Evolutionary conservation across 2,329 filamentous ascomycete genomes (phyloP).

Genomic region (Cladophialophora yegresii): DNA sequence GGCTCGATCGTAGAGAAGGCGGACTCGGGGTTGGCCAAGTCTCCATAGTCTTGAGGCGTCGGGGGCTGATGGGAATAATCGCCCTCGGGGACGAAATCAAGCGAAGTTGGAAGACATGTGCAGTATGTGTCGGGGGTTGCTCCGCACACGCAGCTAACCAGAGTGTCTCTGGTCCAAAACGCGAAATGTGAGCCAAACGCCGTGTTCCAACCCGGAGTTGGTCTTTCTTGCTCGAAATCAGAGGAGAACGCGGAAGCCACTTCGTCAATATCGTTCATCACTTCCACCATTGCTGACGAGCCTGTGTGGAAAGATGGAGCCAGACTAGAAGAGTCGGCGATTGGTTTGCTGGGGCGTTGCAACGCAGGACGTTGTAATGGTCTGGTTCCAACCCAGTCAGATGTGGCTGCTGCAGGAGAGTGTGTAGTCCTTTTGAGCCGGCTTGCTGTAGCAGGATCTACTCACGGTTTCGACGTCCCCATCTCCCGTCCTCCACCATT

Average conservation of each 20-base stretch:
- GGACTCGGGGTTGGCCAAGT: not conserved
- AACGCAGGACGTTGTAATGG: not conserved
- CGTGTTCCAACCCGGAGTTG: not conserved
- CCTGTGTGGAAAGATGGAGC: not conserved
- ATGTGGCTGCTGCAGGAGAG: not conserved
- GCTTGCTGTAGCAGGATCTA: not conserved
- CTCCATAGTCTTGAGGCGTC: not conserved
- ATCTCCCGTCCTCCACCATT: not conserved
- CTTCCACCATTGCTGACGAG: not conserved
- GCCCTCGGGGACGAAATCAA: not conserved
- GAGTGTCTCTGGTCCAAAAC: not conserved
- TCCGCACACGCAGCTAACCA: constrained; percentile 6
- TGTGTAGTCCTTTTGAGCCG: not conserved
- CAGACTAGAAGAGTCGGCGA: not conserved
- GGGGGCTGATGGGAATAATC: not conserved
- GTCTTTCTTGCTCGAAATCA: not conserved
- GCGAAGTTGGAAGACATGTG: not conserved
- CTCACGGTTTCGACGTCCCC: not conserved
- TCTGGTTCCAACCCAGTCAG: not conserved
- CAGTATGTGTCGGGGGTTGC: constrained; percentile 5
- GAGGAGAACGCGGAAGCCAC: not conserved
- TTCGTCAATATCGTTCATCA: not conserved
- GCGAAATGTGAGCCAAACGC: not conserved
- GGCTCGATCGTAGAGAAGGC: not conserved
- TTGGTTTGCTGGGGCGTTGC: not conserved